Base-by-base conservation (phyloP, 352 stramenopile genomes). In the Peronospora belbahrii region DNA sequence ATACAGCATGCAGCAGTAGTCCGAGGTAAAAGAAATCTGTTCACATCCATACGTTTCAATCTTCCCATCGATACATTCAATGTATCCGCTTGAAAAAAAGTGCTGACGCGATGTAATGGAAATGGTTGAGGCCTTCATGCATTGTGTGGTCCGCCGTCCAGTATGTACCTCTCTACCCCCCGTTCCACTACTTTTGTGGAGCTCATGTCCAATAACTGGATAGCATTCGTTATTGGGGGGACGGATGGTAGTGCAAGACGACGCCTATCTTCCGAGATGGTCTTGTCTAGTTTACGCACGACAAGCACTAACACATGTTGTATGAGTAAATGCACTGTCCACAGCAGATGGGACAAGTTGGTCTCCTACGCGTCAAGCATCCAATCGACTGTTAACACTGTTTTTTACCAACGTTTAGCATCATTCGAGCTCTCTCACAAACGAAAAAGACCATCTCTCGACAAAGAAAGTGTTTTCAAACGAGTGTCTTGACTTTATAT, bases 371-470 rank as follows among this genome's bases (percentile, higher is more conserved):
- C 31, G 30, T 54, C 25, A 49, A 27, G 11, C 4, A n/a, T n/a
- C n/a, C 32, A 39, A n/a, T 30, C 43, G 39, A 49, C 42, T 31
- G 27, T 31, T 14, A 10, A 31, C 10, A n/a, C 30, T 7, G 30
- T 19, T 59, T 48, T 63, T 54, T 56, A 56, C 53, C 6, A 49
- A 41, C 9, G n/a, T n/a, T n/a, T 17, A 10, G 25, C 9, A 41
- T 18, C 28, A 34, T 13, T 28, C 14, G 28, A 46, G 19, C 40
- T 0, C 18, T 22, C 27, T 52, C 56, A 65, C 51, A 28, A 65
- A n/a, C 51, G 30, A 30, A 65, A 65, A 61, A 57, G 40, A 57
- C 44, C 56, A 24, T 47, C 23, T 65, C 36, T 13, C n/a, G n/a
- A n/a, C n/a, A n/a, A 28, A 45, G 31, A 56, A 20, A 42, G 28